Conservation (phyloP, 2,329 filamentous ascomycete genomes). For the Amphichorda felina region DNA sequence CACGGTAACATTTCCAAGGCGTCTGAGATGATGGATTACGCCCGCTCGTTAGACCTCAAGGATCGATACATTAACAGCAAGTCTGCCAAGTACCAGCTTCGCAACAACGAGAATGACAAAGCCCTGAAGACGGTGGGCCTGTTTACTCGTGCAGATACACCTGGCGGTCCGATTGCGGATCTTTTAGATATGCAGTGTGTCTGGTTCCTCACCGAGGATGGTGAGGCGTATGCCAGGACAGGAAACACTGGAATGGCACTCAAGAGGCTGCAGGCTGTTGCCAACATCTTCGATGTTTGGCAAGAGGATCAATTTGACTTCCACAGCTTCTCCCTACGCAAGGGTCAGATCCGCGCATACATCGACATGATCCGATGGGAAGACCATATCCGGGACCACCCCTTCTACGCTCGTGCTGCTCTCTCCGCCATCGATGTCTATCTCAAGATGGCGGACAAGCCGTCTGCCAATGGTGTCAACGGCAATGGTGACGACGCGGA, state of each 20-base stretch:
- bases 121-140: conserved; percentile 82
- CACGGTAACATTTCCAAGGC: conserved; percentile 69
- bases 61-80: conserved; percentile 99
- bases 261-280: conserved; percentile 81
- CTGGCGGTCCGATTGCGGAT: conserved; percentile 79
- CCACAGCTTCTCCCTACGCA: conserved; percentile 92
- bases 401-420: conserved; percentile 80
- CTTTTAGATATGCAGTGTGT: conserved; percentile 97
- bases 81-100: conserved; percentile 89
- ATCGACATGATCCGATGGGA: conserved; percentile 97
- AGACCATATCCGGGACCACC: conserved; percentile 80
- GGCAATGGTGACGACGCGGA: conserved; percentile 40
- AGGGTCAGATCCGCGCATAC: conserved; percentile 90
- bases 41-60: conserved; percentile 72
- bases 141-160: conserved; percentile 85
- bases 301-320: conserved; percentile 99
- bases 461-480: conserved; percentile 48
- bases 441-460: conserved; percentile 65
- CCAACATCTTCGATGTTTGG: conserved; percentile 94
- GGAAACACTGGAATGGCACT: conserved; percentile 75
- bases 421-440: conserved; percentile 74
- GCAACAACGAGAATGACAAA: conserved; percentile 81
- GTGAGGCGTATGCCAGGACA: conserved; percentile 74
- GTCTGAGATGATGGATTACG: conserved; percentile 77
- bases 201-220: conserved; percentile 94